Percentiles rank a stretch among this genome's conserved stretches.
These are phyloP conservation scores for Chaetoscypha palmicola DNA, from an alignment of 2,329 filamentous ascomycete genomes.

Conservation along the genomic window DNA sequence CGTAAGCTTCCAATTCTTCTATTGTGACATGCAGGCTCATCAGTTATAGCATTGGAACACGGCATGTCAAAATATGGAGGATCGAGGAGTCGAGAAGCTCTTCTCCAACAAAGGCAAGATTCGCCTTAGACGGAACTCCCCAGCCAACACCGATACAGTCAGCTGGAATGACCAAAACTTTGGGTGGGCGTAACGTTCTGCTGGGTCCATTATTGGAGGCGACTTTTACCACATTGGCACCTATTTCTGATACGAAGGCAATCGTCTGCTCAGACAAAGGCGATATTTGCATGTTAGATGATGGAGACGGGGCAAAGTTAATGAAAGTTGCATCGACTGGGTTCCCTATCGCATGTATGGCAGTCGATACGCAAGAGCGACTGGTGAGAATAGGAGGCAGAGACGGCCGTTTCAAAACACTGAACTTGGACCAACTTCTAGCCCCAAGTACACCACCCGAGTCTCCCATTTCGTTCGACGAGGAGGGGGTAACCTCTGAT, in stretches of 20 bases:
- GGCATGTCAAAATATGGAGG: slow-evolving; percentile 91
- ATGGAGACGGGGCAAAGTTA: slow-evolving; percentile 63
- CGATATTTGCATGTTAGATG: slow-evolving; percentile 82
- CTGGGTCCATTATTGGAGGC: slow-evolving; percentile 75
- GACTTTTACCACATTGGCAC: slow-evolving; percentile 72
- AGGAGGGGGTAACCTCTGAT: slow-evolving; percentile 22
- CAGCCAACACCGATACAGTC: slow-evolving; percentile 27
- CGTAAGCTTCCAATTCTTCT: slow-evolving; percentile 36
- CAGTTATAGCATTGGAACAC: slow-evolving; percentile 58
- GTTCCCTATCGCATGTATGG: slow-evolving; percentile 45
- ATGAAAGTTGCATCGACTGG: slow-evolving; percentile 57
- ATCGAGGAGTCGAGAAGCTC: slow-evolving; percentile 58
- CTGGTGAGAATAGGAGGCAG: slow-evolving; percentile 33
- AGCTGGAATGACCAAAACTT: slow-evolving; percentile 52
- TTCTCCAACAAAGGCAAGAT: slow-evolving; percentile 59
- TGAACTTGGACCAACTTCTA: slow-evolving; percentile 41
- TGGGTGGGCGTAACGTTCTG: slow-evolving; percentile 81
- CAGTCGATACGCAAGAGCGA: slow-evolving; percentile 31
- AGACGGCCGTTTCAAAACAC: slow-evolving; percentile 38
- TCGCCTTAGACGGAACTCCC: slow-evolving; percentile 38
- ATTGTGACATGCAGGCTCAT: slow-evolving; percentile 12
- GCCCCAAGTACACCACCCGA: slow-evolving; percentile 27
- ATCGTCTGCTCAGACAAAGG: slow-evolving; percentile 83
- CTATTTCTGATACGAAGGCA: slow-evolving; percentile 65
- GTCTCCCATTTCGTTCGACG: slow-evolving; percentile 23